Percentiles rank a stretch among this genome's conserved stretches.
These are phyloP conservation scores for Boletus vermiculosoides DNA, from an alignment of 768 basidiomycete species.

Conservation along the genomic window DNA sequence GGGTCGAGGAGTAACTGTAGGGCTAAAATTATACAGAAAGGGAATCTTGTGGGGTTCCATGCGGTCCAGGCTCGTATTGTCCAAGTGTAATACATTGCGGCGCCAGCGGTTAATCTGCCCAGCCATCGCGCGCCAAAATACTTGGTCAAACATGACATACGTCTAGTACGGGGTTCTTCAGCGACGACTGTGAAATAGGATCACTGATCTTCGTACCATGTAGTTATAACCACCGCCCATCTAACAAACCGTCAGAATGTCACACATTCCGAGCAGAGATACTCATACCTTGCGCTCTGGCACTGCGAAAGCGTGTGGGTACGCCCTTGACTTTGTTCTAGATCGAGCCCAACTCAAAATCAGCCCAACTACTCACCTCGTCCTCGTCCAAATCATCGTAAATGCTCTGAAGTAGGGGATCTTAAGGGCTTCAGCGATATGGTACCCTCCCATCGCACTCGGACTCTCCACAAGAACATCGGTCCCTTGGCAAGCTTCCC, in stretches of 20 bases:
- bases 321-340: conserved; percentile 54
- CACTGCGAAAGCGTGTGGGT: conserved; percentile 97
- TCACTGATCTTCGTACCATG: conserved; percentile 62
- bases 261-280: neutral
- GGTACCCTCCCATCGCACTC: conserved; percentile 95
- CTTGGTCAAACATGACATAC: conserved; percentile 96
- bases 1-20: conserved; percentile 85
- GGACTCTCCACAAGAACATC: conserved; percentile 95
- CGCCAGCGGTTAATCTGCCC: conserved; percentile 97
- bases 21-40: conserved; percentile 97
- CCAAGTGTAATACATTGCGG: conserved; percentile 68
- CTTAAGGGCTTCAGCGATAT: conserved; percentile 90
- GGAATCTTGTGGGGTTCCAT: conserved; percentile 98
- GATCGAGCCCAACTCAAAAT: neutral
- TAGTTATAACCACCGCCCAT: conserved; percentile 99
- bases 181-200: neutral
- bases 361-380: conserved; percentile 47
- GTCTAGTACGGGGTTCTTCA: conserved; percentile 46
- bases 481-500: conserved; percentile 94
- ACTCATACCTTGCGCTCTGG: conserved; percentile 82
- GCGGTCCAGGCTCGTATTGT: conserved; percentile 84
- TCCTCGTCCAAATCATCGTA: conserved; percentile 98
- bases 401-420: conserved; percentile 96
- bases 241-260: conserved; percentile 38
- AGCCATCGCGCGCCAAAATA: conserved; percentile 94